Percentiles rank a stretch among this genome's conserved stretches.
These are phyloP conservation scores for Pestalotiopsis sp. DNA, from an alignment of 2,329 filamentous ascomycete genomes.

Conservation along the genomic window DNA sequence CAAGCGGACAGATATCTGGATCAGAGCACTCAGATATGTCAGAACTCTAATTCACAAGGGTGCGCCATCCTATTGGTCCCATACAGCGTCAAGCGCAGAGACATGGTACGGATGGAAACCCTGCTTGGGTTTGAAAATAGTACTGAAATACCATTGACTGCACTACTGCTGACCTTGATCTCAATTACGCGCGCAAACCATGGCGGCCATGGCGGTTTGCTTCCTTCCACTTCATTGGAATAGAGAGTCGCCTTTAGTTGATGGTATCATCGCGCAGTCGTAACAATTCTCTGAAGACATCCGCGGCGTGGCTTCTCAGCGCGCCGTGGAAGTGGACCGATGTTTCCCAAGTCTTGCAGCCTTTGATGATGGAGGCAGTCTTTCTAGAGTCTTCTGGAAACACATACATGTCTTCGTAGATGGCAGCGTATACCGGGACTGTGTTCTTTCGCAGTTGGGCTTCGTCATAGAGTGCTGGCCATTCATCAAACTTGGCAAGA, in stretches of 20 bases:
- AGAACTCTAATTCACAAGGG: not conserved
- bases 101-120: not conserved
- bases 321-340: constrained; percentile 90
- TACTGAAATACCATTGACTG: not conserved
- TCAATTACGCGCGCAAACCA: too few species aligned
- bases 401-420: constrained; percentile 93
- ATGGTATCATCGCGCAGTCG: constrained; percentile 71
- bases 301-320: constrained; percentile 70
- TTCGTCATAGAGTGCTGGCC: constrained; percentile 77
- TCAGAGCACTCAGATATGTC: not conserved
- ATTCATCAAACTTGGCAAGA: constrained; percentile 69
- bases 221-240: not conserved
- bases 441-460: constrained; percentile 73
- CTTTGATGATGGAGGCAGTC: constrained; percentile 74
- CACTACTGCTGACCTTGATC: too few species aligned
- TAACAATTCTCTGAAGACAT: constrained; percentile 78
- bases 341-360: constrained; percentile 80
- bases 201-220: not conserved
- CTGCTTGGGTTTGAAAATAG: not conserved
- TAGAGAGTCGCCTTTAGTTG: constrained; percentile 41
- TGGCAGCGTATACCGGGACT: constrained; percentile 84
- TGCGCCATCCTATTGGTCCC: not conserved
- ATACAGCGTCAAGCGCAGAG: not conserved
- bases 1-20: not conserved
- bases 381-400: constrained; percentile 73